These are phyloP conservation scores for Yamadazyma phyllophila DNA, from an alignment of 805 yeast genomes.

Conservation along the genomic window DNA sequence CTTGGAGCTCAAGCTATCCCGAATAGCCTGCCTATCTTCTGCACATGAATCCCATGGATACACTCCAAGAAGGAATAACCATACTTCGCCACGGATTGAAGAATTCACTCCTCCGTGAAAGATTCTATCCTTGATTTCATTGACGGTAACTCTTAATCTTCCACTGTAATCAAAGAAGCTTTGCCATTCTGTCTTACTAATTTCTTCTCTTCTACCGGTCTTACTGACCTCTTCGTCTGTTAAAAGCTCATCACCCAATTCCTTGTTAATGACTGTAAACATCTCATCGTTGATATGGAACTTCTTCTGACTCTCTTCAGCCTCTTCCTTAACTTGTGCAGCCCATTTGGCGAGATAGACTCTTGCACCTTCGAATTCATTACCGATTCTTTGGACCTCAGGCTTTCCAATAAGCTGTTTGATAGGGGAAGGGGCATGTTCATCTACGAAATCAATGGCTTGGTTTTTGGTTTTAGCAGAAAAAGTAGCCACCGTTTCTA, in stretches of 20 bases:
- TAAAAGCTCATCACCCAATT: slow-evolving; percentile 58
- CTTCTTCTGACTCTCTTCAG: slow-evolving; percentile 56
- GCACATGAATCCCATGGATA: slow-evolving; percentile 84
- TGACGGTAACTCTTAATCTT: slow-evolving; percentile 63
- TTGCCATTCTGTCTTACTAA: slow-evolving; percentile 77
- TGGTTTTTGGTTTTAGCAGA: slow-evolving; percentile 49
- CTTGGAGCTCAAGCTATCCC: slow-evolving; percentile 53
- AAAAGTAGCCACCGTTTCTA: slow-evolving; percentile 80
- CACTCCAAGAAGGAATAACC: slow-evolving; percentile 82
- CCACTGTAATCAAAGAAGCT: slow-evolving; percentile 81
- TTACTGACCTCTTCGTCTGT: slow-evolving; percentile 58
- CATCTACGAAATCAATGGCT: slow-evolving; percentile 64
- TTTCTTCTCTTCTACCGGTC: slow-evolving; percentile 64
- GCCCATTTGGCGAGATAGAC: slow-evolving; percentile 97
- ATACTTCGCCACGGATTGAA: slow-evolving; percentile 64
- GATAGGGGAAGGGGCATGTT: slow-evolving; percentile 58
- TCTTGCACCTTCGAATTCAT: slow-evolving; percentile 90
- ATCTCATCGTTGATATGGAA: slow-evolving; percentile 57
- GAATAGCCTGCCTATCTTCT: slow-evolving; percentile 62
- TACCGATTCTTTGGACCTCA: slow-evolving; percentile 75
- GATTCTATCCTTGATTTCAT: slow-evolving; percentile 76
- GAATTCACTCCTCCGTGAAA: slow-evolving; percentile 85
- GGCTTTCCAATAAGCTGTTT: slow-evolving; percentile 66
- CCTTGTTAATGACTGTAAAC: slow-evolving; percentile 55
- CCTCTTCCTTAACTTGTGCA: slow-evolving; percentile 86